These are phyloP conservation scores for Claviceps arundinis DNA, from an alignment of 2,329 filamentous ascomycete genomes.

Conservation along the genomic window DNA sequence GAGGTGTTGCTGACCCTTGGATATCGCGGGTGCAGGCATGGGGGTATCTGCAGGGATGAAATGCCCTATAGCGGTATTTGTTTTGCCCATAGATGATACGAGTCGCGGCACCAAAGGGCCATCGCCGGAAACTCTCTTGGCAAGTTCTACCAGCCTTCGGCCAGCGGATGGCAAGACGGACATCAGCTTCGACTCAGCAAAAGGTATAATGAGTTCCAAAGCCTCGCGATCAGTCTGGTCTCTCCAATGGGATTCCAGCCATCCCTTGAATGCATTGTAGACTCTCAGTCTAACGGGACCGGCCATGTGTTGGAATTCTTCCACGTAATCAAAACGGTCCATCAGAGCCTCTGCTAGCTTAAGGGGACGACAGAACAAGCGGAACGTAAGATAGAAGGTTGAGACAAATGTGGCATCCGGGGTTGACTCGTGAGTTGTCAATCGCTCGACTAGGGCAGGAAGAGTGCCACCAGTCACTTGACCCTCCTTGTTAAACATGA, in stretches of 20 bases:
- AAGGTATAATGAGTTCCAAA: slow-evolving; percentile 61
- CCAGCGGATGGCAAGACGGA: slow-evolving; percentile 62
- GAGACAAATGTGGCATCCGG: slow-evolving; percentile 86
- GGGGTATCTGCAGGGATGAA: slow-evolving; percentile 60
- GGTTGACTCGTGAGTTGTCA: slow-evolving; percentile 85
- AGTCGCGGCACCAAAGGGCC: slow-evolving; percentile 69
- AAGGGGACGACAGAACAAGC: slow-evolving; percentile 72
- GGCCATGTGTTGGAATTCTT: slow-evolving; percentile 59
- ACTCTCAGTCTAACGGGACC: slow-evolving; percentile 76
- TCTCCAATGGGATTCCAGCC: slow-evolving; percentile 93
- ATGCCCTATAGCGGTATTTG: slow-evolving; percentile 59
- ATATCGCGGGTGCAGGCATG: slow-evolving; percentile 55
- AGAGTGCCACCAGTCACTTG: slow-evolving; percentile 89
- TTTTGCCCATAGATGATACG: slow-evolving; percentile 79
- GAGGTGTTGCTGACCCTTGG: slow-evolving; percentile 61
- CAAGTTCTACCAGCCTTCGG: slow-evolving; percentile 66
- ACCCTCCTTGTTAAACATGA: slow-evolving; percentile 88
- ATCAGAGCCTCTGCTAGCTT: slow-evolving; percentile 74
- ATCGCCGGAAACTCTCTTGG: slow-evolving; percentile 62
- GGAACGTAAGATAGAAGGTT: slow-evolving; percentile 92
- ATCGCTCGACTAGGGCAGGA: slow-evolving; percentile 79
- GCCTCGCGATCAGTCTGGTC: slow-evolving; percentile 67
- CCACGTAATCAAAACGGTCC: slow-evolving; percentile 84
- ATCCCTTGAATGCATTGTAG: slow-evolving; percentile 94
- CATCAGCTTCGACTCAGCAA: slow-evolving; percentile 62